A percentile compares a stretch with the other conserved stretches of the same genome.
These are phyloP conservation scores for Prosopis cineraria DNA, from an alignment of 306 rosid species.

Conservation along the genomic window DNA sequence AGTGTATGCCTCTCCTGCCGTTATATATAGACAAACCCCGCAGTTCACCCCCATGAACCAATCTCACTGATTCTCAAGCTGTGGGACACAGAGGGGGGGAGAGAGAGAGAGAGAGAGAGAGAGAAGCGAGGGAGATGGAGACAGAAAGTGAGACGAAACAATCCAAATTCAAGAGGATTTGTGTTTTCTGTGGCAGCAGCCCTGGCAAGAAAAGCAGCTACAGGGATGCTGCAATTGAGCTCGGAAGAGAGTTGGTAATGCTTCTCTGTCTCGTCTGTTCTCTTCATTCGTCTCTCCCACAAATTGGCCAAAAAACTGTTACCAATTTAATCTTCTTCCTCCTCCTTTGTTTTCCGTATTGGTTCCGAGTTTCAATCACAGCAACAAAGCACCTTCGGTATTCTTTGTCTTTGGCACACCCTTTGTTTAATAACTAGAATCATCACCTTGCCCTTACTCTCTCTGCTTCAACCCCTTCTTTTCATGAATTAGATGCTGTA, in stretches of 20 bases:
- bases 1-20: conserved; percentile 30
- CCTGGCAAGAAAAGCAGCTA: conserved; percentile 82
- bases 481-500: neutral
- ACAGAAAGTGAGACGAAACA: conserved; percentile 45
- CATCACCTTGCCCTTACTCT: neutral
- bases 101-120: conserved; percentile 23
- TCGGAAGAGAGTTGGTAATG: conserved; percentile 84
- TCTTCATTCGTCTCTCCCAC: neutral
- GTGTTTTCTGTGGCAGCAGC: conserved; percentile 98
- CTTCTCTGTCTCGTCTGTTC: neutral
- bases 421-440: neutral
- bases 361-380: neutral
- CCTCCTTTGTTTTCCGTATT: conserved; percentile 6
- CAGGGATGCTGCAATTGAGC: conserved; percentile 93
- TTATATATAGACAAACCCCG: conserved; percentile 46
- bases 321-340: neutral
- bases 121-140: conserved; percentile 45
- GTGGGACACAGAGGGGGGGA: conserved; percentile 38
- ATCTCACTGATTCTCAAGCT: conserved; percentile 37
- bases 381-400: neutral
- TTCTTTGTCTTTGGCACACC: neutral
- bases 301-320: neutral
- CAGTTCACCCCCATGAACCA: conserved; percentile 34
- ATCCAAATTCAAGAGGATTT: conserved; percentile 88
- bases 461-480: neutral